phyloP scores from a whole-genome alignment of 2,329 filamentous ascomycete species.

The Tolypocladium tropicale region DNA sequence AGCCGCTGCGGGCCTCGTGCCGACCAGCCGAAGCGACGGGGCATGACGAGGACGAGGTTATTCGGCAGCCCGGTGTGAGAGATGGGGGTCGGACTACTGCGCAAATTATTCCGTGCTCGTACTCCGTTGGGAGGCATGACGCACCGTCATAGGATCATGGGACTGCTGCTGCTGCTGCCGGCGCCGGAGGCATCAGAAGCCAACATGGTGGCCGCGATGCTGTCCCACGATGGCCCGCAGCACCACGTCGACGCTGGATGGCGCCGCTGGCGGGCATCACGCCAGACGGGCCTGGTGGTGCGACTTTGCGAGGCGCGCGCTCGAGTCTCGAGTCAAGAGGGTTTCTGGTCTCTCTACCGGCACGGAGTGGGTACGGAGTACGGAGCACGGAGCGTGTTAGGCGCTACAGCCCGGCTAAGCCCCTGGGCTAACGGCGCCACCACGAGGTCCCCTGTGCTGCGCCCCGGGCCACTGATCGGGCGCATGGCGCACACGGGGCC shows the following conservation, averaged over 20 bases:
- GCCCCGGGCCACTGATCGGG: not conserved
- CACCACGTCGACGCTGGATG: no score
- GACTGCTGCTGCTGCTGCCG: no score
- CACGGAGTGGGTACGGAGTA: no score
- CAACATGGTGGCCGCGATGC: no score
- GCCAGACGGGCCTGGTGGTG: not conserved
- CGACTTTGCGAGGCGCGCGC: not conserved
- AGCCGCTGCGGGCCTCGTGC: not conserved
- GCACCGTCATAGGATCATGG: no score
- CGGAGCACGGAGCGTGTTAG: no score
- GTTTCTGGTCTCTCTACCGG: no score
- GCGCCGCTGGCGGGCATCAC: not conserved
- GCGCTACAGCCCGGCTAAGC: not conserved
- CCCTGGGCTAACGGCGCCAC: not conserved
- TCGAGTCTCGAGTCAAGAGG: not conserved
- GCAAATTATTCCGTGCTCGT: no score
- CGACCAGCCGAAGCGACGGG: not conserved
- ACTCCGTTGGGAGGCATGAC: no score
- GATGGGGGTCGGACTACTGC: no score
- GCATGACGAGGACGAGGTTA: not conserved
- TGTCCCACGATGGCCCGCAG: not conserved
- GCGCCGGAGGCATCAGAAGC: no score
- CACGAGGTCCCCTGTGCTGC: not conserved
- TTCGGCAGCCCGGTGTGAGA: no score
- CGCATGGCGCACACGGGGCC: not conserved